phyloP scores from a whole-genome alignment of 495 filamentous ascomycete species.

The Penicillium samsonianum region DNA sequence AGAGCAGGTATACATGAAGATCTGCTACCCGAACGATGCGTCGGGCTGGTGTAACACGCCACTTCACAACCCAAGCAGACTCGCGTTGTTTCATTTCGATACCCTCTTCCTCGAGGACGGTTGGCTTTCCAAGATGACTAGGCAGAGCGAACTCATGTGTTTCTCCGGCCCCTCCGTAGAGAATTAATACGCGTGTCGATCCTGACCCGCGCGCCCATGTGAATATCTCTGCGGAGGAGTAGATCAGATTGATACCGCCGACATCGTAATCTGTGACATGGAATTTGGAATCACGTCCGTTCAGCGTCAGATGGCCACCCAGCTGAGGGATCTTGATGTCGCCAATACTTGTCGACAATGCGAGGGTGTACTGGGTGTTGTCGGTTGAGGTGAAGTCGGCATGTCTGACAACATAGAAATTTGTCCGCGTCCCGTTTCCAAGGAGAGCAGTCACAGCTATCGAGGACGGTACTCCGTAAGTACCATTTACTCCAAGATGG shows the following conservation, averaged over 20 bases:
- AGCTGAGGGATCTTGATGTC: slow-evolving; percentile 59
- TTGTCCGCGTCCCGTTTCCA: slow-evolving; percentile 41
- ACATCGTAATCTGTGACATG: slow-evolving; percentile 70
- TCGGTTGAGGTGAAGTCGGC: slow-evolving; percentile 51
- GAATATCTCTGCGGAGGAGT: slow-evolving; percentile 71
- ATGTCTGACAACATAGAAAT: slow-evolving; percentile 64
- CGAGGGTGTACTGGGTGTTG: slow-evolving; percentile 56
- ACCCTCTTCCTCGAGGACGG: slow-evolving; percentile 25
- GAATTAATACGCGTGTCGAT: slow-evolving; percentile 55
- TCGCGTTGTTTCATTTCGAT: slow-evolving; percentile 34
- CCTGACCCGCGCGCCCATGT: slow-evolving; percentile 57
- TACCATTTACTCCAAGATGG: slow-evolving; percentile 41
- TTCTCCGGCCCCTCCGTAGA: slow-evolving; percentile 67
- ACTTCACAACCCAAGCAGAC: slow-evolving; percentile 51
- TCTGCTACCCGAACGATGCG: slow-evolving; percentile 48
- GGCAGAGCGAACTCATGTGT: slow-evolving; percentile 61
- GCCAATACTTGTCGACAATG: slow-evolving; percentile 56
- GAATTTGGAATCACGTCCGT: slow-evolving; percentile 69
- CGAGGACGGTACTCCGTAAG: slow-evolving; percentile 41
- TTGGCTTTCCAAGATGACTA: slow-evolving; percentile 23
- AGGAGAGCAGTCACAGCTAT: slow-evolving; percentile 58
- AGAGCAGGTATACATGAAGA: slow-evolving; percentile 53
- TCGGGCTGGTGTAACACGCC: slow-evolving; percentile 40
- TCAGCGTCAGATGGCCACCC: slow-evolving; percentile 57
- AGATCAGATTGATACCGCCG: slow-evolving; percentile 57